A percentile compares a stretch with the other conserved stretches of the same genome.
Evolutionary conservation across 139 green algal genomes (phyloP).

Genomic region (Tetraselmis chui): DNA sequence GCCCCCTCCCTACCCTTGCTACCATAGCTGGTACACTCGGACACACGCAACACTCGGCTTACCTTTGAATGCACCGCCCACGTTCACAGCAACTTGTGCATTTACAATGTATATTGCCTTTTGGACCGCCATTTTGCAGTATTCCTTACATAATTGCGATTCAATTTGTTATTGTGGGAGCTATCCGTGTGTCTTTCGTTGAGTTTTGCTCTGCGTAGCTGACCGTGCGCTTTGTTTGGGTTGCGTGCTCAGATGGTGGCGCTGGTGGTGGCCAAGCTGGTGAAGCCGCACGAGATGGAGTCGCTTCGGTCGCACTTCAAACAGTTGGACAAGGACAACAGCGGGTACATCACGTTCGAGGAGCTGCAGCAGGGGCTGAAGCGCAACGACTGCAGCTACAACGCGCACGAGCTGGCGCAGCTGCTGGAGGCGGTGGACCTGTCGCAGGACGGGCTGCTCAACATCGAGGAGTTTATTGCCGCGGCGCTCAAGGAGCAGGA

Average conservation of each 20-base stretch:
- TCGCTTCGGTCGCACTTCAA: not conserved
- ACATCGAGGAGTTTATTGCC: not conserved
- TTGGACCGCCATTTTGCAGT: too few species aligned
- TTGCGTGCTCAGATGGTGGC: not conserved
- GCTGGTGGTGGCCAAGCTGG: not conserved
- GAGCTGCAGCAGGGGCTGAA: not conserved
- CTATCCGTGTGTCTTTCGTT: too few species aligned
- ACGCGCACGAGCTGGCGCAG: not conserved
- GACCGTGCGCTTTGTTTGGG: too few species aligned
- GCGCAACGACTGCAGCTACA: not conserved
- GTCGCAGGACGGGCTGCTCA: not conserved
- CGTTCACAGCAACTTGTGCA: too few species aligned
- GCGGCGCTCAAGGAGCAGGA: not conserved
- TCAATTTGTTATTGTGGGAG: too few species aligned
- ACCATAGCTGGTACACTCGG: too few species aligned
- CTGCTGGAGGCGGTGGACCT: not conserved
- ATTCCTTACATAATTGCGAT: too few species aligned
- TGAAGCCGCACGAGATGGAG: not conserved
- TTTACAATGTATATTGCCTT: too few species aligned
- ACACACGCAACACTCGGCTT: too few species aligned
- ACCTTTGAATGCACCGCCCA: too few species aligned
- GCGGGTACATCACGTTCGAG: not conserved
- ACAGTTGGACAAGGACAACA: not conserved
- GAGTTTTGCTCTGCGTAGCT: too few species aligned
- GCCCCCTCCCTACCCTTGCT: too few species aligned